Conservation (phyloP, 148 eudicot genomes). For the Salicornia ramosissima region DNA sequence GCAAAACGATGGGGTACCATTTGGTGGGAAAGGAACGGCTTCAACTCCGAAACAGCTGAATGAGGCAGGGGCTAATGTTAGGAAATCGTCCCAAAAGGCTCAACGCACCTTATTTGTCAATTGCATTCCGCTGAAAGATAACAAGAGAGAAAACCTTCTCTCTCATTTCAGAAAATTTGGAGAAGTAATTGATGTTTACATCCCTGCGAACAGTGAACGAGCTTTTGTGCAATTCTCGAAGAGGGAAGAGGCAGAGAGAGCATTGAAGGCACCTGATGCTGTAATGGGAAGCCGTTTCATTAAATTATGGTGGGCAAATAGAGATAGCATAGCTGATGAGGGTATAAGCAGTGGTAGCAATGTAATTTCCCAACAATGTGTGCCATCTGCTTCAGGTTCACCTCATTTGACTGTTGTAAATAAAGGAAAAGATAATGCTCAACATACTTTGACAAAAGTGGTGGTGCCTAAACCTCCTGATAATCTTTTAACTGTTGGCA, state of each 20-base stretch:
- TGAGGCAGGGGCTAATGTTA: conserved; percentile 37
- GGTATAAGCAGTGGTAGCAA: conserved; percentile 34
- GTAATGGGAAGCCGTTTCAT: conserved; percentile 97
- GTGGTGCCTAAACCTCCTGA: conserved; percentile 31
- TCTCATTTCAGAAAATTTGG: conserved; percentile 90
- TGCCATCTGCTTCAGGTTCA: conserved; percentile 34
- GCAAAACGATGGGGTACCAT: conserved; percentile 28
- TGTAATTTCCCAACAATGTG: conserved; percentile 27
- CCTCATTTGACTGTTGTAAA: conserved; percentile 26
- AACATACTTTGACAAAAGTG: conserved; percentile 31
- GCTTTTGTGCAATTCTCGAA: conserved; percentile 95
- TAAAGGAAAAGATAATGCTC: conserved; percentile 46
- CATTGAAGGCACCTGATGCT: conserved; percentile 95
- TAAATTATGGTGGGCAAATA: conserved; percentile 90
- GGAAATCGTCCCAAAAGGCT: conserved; percentile 67
- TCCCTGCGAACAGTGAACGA: conserved; percentile 64
- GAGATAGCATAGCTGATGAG: conserved; percentile 63
- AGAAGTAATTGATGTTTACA: conserved; percentile 74
- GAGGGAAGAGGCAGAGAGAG: conserved; percentile 88
- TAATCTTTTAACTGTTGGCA: conserved; percentile 28
- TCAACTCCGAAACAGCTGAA: conserved; percentile 42
- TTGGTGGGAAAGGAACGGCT: conserved; percentile 31
- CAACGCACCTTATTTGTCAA: conserved; percentile 71
- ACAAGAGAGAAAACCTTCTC: conserved; percentile 71
- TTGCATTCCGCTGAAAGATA: conserved; percentile 75